Evolutionary conservation across 2,329 filamentous ascomycete species (phyloP).

Genomic region (Aspergillus sp.): DNA sequence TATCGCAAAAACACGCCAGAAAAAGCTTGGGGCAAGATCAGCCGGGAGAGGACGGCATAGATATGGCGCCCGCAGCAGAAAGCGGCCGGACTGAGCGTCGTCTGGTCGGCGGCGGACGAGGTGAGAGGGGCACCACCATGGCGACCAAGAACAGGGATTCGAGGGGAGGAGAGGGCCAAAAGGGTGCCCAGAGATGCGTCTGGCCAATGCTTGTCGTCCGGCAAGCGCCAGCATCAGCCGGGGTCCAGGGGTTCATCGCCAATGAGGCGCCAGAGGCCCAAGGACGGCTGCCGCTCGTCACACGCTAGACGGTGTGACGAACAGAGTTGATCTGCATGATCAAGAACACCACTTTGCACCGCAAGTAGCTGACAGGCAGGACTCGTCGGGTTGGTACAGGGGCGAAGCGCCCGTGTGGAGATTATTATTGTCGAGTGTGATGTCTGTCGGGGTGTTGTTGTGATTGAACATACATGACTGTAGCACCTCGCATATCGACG

Average conservation of each 20-base stretch:
- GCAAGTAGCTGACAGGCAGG: slow-evolving; percentile 5
- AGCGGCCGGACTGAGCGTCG: slow-evolving; percentile 11
- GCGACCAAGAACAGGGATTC: slow-evolving; percentile 20
- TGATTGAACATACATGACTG: slow-evolving; percentile 12
- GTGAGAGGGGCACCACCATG: slow-evolving; percentile 29
- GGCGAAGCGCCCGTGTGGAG: slow-evolving; percentile 7
- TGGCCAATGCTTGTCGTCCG: slow-evolving; percentile 33
- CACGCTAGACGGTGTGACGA: slow-evolving; percentile 35
- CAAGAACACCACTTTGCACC: slow-evolving; percentile 13
- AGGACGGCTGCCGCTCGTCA: slow-evolving; percentile 28
- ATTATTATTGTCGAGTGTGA: background rate
- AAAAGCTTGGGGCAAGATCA: slow-evolving; percentile 18
- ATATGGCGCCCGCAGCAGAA: slow-evolving; percentile 23
- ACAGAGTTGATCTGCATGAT: slow-evolving; percentile 28
- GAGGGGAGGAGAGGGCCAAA: slow-evolving; percentile 11
- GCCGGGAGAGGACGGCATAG: slow-evolving; percentile 24
- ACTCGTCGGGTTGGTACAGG: background rate
- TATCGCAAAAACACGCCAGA: slow-evolving; percentile 12
- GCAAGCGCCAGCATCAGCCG: slow-evolving; percentile 33
- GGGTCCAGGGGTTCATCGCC: slow-evolving; percentile 21
- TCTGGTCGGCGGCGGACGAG: slow-evolving; percentile 21
- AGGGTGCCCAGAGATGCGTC: slow-evolving; percentile 32
- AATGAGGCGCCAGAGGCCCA: slow-evolving; percentile 24
- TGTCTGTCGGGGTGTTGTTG: background rate
- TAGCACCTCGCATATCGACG: background rate